phyloP scores from a whole-genome alignment of 1,139 yeast species.

The Saccharomycopsis crataegensis region DNA sequence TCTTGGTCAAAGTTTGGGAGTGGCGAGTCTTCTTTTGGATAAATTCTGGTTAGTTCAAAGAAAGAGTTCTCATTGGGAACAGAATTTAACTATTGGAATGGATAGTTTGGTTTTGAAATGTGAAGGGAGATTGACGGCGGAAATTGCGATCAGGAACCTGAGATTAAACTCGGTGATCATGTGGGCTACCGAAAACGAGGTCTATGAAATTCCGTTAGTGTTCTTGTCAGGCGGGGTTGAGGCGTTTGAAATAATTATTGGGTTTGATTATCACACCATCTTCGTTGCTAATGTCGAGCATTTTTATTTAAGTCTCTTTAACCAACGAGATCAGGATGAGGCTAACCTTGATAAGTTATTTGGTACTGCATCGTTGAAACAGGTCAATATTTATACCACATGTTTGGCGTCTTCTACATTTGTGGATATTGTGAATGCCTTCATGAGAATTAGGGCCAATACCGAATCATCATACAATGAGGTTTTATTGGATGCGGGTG shows the following conservation, averaged over 20 bases:
- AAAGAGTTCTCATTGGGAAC: conserved; percentile 67
- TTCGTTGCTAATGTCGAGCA: conserved; percentile 49
- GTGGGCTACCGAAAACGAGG: conserved; percentile 50
- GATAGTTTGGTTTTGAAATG: conserved; percentile 47
- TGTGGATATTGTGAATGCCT: conserved; percentile 67
- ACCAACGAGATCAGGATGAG: conserved; percentile 49
- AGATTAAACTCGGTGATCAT: conserved; percentile 58
- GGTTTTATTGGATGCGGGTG: conserved; percentile 36
- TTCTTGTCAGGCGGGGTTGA: conserved; percentile 53
- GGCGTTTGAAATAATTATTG: conserved; percentile 48
- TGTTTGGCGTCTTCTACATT: conserved; percentile 81
- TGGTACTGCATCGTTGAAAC: conserved; percentile 48
- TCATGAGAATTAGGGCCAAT: conserved; percentile 67
- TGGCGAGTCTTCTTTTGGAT: conserved; percentile 45
- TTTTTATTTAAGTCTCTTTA: conserved; percentile 53
- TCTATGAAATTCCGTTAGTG: conserved; percentile 59
- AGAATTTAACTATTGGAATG: conserved; percentile 56
- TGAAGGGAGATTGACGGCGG: conserved; percentile 76
- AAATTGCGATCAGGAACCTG: conserved; percentile 41
- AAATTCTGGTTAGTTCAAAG: conserved; percentile 64
- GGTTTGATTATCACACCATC: conserved; percentile 82
- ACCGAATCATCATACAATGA: conserved; percentile 67
- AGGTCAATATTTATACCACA: conserved; percentile 60
- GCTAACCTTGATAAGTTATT: conserved; percentile 52
- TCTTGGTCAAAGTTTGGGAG: conserved; percentile 80